Evolutionary conservation across 805 yeast genomes (phyloP), one percentile per base, ranked within the genome.

Genomic region (Starmerella sp.): DNA sequence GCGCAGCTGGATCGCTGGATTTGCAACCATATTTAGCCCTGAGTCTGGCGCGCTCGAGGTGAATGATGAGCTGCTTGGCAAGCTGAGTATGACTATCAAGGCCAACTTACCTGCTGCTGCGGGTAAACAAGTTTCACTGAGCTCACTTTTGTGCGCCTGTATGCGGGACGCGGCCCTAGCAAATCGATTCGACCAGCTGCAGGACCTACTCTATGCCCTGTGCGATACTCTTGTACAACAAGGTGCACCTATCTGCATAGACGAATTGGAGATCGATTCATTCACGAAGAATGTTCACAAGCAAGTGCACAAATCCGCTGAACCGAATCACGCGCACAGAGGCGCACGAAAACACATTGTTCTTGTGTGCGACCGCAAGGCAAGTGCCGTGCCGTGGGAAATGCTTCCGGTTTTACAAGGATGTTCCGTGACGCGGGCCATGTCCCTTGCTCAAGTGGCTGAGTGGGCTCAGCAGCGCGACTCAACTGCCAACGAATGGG

Each of bases 371-470:
- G 83, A 90, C 30, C 75, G 81, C 50, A 69, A 71, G 7, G 82
- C 95, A 60, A 77, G 78, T n/a, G 65, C 67, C 17, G 73, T 93
- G 35, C 98, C 98, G 0, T 93, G 97, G 97, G 99, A 93, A 64
- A 82, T 88, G 1, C 65, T 90, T 35, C 76, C 81, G 0, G 30
- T 36, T 9, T 32, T 62, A 8, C 17, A n/a, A 6, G 34, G 43
- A 8, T 34, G 30, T 6, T 37, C 55, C 0, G 57, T 54, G 0
- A 58, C 64, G 15, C 55, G 66, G 9, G 62, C 65, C 4, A 45
- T 59, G 0, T 84, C 95, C 0, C 54, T 81, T 13, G 63, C 31
- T 30, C 57, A 56, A 29, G 49, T 60, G 13, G 2, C 9, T 1
- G 63, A 61, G 37, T 52, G 54, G 52, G 15, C 36, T 22, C 5